Base-by-base conservation (phyloP, 148 eudicot genomes). In the Persicaria maculosa region DNA sequence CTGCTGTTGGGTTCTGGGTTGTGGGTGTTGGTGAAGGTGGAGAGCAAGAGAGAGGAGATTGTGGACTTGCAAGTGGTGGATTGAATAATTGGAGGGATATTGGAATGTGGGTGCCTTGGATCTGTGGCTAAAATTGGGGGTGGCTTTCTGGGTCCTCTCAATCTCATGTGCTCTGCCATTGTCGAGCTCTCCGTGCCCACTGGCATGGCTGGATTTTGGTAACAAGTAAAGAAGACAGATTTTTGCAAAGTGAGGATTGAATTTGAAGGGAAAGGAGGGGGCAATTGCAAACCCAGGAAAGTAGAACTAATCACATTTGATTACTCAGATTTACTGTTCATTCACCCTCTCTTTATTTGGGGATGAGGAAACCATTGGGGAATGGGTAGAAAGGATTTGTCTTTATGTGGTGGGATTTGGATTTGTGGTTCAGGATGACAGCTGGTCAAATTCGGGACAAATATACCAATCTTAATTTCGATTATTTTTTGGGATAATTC, bases 111-210 rank as follows among this genome's bases (percentile, higher is more conserved):
- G 53, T 71, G 73, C 10, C 73, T 71, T 47, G 73, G 73, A 71
- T 71, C 73, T 71, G 73, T 17, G 54, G 6, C 19, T 70, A 47
- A 16, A 70, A 70, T 70, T 4, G 73, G 52, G 14, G 50, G 5
- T 47, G 31, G 50, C 73, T 19, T 45, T 71, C 50, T 45, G 73
- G 50, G 50, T 48, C 73, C 73, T 71, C 54, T 47, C 50, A 71
- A 48, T 71, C 73, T 71, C 53, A 71, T 71, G 73, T 71, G 73
- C 16, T 71, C 73, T 14, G 73, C 73, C 73, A 46, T 71, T 71
- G 73, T 71, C 46, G 73, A 45, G 50, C 36, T 71, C 36, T 46
- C 53, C 46, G 73, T 6, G 54, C 52, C 53, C 22, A 44, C 53
- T 71, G 73, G 73, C 73, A 71, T 71, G 73, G 40, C 12, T 71